A percentile compares a stretch with the other conserved stretches of the same genome.
phyloP scores from a whole-genome alignment of 495 filamentous ascomycete genomes.

The Thermochaetoides thermophila region DNA sequence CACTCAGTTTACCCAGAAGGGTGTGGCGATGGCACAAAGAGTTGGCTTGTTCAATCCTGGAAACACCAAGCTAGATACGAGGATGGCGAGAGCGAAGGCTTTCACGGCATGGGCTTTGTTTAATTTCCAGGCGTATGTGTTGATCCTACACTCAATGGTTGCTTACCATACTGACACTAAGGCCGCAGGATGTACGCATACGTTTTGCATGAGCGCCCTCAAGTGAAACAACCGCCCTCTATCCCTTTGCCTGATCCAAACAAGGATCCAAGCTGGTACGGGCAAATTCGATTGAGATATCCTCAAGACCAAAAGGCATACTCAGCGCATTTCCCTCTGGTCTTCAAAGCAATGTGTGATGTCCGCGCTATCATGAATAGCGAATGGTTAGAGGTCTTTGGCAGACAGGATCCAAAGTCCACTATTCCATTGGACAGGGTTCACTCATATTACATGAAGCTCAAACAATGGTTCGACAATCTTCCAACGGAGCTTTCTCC shows the following conservation, averaged over 20 bases:
- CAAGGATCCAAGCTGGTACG: background rate
- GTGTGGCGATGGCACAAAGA: slow-evolving; percentile 17
- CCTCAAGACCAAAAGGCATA: no score
- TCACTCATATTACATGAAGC: slow-evolving; percentile 15
- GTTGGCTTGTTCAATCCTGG: slow-evolving; percentile 16
- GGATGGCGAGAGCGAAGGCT: slow-evolving; percentile 8
- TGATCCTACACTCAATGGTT: no score
- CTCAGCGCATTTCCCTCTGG: no score
- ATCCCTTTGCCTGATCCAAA: background rate
- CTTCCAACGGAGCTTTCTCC: slow-evolving; percentile 20
- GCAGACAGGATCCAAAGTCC: no score
- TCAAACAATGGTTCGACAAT: slow-evolving; percentile 12
- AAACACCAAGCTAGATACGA: no score
- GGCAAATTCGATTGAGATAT: background rate
- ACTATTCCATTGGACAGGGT: slow-evolving; percentile 7
- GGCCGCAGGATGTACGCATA: background rate
- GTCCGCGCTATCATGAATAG: no score
- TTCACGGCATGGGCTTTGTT: slow-evolving; percentile 23
- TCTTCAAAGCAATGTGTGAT: no score
- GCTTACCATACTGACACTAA: background rate
- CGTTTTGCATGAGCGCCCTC: background rate
- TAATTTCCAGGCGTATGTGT: slow-evolving; percentile 21
- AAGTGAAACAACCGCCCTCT: background rate
- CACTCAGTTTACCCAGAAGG: slow-evolving; percentile 15
- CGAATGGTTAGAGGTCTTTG: no score